Evolutionary conservation across 257 asterid species (phyloP).

Genomic region (Misopates orontium): DNA sequence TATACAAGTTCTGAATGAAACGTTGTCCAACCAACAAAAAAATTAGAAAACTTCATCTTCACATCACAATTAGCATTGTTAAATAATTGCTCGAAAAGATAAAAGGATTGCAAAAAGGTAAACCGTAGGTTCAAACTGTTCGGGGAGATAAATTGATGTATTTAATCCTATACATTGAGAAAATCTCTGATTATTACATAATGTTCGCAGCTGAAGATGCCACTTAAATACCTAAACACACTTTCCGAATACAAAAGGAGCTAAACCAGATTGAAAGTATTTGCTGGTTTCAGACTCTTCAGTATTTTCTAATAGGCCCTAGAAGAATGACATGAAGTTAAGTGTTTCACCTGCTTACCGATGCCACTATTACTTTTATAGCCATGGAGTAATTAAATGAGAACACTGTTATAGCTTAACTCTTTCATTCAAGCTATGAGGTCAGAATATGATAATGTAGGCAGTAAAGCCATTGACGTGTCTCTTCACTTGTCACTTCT

Average conservation of each 20-base stretch:
- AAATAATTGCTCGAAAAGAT: too few species aligned
- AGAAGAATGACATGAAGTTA: neutral
- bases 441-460: neutral
- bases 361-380: neutral
- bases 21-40: too few species aligned
- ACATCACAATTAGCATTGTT: too few species aligned
- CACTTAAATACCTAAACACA: too few species aligned
- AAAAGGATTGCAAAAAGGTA: too few species aligned
- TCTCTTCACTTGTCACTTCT: constrained; percentile 1
- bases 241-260: neutral
- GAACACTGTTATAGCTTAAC: neutral
- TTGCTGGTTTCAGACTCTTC: neutral
- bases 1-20: too few species aligned
- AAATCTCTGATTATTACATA: too few species aligned
- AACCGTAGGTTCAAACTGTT: too few species aligned
- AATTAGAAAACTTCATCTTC: too few species aligned
- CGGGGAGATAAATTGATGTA: too few species aligned
- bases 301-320: neutral
- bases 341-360: neutral
- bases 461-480: neutral
- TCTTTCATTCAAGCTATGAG: neutral
- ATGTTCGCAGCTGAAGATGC: too few species aligned
- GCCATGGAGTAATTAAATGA: neutral
- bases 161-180: too few species aligned
- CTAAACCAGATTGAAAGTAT: neutral